Base-by-base conservation (phyloP, 176 grass and related monocot species). In the Carex kokanica region DNA sequence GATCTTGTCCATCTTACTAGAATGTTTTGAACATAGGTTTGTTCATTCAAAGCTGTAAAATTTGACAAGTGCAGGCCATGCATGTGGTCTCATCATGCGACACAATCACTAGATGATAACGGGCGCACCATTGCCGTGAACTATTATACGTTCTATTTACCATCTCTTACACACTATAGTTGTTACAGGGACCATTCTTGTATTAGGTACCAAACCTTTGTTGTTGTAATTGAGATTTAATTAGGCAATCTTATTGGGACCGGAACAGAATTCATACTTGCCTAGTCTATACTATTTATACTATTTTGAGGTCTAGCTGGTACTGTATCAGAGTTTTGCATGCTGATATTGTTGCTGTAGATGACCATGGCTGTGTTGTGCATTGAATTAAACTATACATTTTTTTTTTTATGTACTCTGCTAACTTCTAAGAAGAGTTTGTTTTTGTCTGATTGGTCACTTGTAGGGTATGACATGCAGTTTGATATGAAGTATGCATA, bases 401-500 rank as follows among this genome's bases (percentile, higher is more conserved):
- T 75, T 75, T 55, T 77, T 77, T 41, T 73, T 73, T n/a, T 24
- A 23, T 73, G 27, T 73, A 15, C 31, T 29, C 49, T 77, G 18
- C 31, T 16, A 14, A 29, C 11, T 82, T 23, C n/a, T 74, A 80
- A 81, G 40, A 55, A 31, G 5, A 31, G 5, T 21, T 72, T 29
- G 16, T 88, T 59, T 64, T 18, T 31, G 5, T 32, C 68, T 64
- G 55, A 32, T 74, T 85, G 17, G 12, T 64, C 27, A 5, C 21
- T 40, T 74, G 47, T 81, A 87, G 88, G 95, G 95, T 98, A 95
- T 74, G 95, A 98, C 49, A 98, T 95, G 95, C 89, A 91, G 59
- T 98, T 98, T 78, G 96, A 98, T 83, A 93, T 98, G 55, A 98
- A 95, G 78, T 98, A 93, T 86, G 93, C 96, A 52, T 98, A 93